phyloP scores from a whole-genome alignment of 768 basidiomycete species.

The Cystofilobasidium ferigula region DNA sequence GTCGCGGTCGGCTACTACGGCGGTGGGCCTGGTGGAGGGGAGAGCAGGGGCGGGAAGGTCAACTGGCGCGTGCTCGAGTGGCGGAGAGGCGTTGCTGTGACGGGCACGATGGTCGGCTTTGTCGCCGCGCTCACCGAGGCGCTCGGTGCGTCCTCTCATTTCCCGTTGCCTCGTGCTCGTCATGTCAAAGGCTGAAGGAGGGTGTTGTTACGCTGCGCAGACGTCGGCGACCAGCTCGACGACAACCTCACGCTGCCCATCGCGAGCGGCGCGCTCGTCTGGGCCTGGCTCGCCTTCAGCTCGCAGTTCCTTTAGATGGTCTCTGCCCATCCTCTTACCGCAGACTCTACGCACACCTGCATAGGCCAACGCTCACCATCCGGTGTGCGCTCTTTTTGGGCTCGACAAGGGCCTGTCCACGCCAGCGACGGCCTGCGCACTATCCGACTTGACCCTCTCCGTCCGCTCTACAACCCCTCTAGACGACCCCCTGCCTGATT shows the following conservation, averaged over 20 bases:
- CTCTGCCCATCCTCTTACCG: no score
- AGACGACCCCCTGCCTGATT: no score
- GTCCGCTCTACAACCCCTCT: no score
- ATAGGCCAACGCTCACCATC: no score
- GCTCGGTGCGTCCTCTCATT: conserved; percentile 49
- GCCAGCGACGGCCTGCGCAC: no score
- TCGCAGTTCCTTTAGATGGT: conserved; percentile 31
- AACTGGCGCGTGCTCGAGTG: conserved; percentile 34
- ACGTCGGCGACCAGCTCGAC: conserved; percentile 62
- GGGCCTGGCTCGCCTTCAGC: conserved; percentile 41
- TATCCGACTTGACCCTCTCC: no score
- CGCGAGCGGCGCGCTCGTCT: conserved; percentile 63
- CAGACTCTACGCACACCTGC: no score
- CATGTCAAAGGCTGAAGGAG: background rate
- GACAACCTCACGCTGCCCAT: conserved; percentile 86
- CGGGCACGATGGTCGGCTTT: conserved; percentile 51
- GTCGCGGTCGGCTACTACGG: conserved; percentile 56
- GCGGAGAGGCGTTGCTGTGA: conserved; percentile 27
- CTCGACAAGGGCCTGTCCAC: no score
- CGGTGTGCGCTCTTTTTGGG: no score
- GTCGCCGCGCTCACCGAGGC: conserved; percentile 82
- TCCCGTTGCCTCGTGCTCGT: background rate
- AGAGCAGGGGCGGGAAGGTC: conserved; percentile 29
- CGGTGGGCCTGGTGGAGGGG: conserved; percentile 37
- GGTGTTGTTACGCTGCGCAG: conserved; percentile 40